Percentiles rank a stretch among this genome's conserved stretches.
Conservation (phyloP, 352 stramenopile genomes). For the Pilasporangium apinafurcum region DNA sequence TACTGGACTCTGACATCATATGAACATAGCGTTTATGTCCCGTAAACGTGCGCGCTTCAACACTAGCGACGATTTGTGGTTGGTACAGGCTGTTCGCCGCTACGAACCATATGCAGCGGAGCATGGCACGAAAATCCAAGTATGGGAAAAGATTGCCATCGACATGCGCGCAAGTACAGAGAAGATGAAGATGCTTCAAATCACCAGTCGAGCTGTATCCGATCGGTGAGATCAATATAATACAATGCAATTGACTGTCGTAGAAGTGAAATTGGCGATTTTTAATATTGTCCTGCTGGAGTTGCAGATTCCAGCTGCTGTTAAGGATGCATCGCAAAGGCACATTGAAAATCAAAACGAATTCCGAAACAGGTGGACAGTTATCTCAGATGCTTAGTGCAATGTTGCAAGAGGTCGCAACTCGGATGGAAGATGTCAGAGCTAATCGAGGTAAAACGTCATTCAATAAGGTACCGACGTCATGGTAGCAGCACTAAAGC, state of each 20-base stretch:
- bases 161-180: conserved; percentile 23
- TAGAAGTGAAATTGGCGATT: neutral
- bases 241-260: neutral
- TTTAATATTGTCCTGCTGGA: neutral
- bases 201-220: conserved; percentile 27
- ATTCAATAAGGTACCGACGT: neutral
- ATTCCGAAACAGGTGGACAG: conserved; percentile 11
- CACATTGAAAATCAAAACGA: conserved; percentile 23
- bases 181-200: conserved; percentile 18
- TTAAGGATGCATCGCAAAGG: conserved; percentile 25
- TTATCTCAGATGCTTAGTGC: conserved; percentile 17
- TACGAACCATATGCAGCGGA: conserved; percentile 37
- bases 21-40: neutral
- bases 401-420: conserved; percentile 18
- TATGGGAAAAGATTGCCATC: conserved; percentile 40
- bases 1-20: too few species aligned
- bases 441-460: conserved; percentile 4
- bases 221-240: conserved; percentile 14
- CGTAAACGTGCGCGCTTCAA: conserved; percentile 26
- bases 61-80: conserved; percentile 26
- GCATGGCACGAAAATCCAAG: conserved; percentile 40
- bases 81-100: conserved; percentile 31
- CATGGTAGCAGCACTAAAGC: neutral
- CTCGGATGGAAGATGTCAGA: conserved; percentile 6
- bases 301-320: conserved; percentile 26